Evolutionary conservation across 257 asterid species (phyloP), one percentile per base, ranked within the genome.

Genomic region (Verbascum thapsus): DNA sequence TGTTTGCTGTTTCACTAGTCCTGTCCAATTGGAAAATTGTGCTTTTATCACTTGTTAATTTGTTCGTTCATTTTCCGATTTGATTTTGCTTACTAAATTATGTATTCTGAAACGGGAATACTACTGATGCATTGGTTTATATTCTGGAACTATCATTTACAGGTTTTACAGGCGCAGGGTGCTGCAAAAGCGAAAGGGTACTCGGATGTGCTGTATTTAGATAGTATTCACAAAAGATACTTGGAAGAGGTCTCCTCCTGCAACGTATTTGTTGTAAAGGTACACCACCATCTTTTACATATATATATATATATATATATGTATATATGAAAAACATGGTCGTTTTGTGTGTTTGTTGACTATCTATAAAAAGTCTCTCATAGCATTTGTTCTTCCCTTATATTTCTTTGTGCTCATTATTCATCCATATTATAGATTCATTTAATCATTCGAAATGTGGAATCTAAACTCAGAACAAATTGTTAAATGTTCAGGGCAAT

Each of bases 171-270:
- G 78, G 96, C 96, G 12, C 97, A 94, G 77, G 74, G 90, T 81
- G 95, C 84, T 72, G 97, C 97, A 59, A 94, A 85, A 82, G 94
- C 95, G 40, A 90, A 94, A 62, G 99, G 95, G 54, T 90, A 67
- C 76, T 83, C 99, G 47, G 99, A 94, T 75, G 96, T 94, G 58
- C 71, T 90, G 19, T 94, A 87, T 74, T 84, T 90, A 70, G 99
- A 94, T 45, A 76, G 97, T 60, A 72, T 77, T 69, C 82, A 85
- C 79, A 87, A 90, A 34, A 87, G 54, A 60, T 87, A 87, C 76
- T 81, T 90, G 63, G 99, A 94, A 77, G 99, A 94, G 78, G 99
- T 87, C 58, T 94, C 99, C 66, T 82, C 99, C 59, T 85, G 96
- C 81, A 94, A 94, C 47, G 95, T 94, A 50, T 90, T 94, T 67